Base-by-base conservation (phyloP, 306 rosid species). In the Vachellia collinsii region DNA sequence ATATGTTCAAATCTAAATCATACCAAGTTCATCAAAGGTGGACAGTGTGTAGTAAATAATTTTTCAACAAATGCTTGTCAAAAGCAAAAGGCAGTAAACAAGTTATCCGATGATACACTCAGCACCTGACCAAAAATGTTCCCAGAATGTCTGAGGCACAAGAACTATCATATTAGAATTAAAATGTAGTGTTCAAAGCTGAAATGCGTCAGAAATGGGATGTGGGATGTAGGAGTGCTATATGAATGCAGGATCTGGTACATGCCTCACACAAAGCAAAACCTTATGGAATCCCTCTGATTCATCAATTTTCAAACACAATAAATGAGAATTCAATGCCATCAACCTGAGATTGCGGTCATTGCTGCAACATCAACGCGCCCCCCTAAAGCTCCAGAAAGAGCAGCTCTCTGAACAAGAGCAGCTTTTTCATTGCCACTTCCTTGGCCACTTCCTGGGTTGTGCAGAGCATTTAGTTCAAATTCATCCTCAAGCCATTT, bases 401-500 rank as follows among this genome's bases (percentile, higher is more conserved):
- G 99, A 79, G 99, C 98, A 87, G 96, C 82, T 82, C 96, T 87
- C 85, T 91, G 98, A 84, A 90, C 68, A 74, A 93, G 80, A 82
- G 99, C 99, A 80, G 94, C 98, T 88, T 95, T 95, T 88, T 95
- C 99, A 80, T 91, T 93, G 77, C 99, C 93, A 86, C 90, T 93
- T 16, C 94, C 95, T 13, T 98, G 98, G 75, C 99, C 92, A 84
- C 91, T 93, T 17, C 94, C 95, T 13, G 99, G 98, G 75, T 91
- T 93, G 93, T 95, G 98, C 77, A 95, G 97, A 74, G 99, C 99
- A 88, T 93, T 93, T 84, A 95, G 89, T 81, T 95, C 99, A 84
- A 95, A 83, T 86, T 95, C 99, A 75, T 95, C 99, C 90, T 95
- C 99, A 42, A 95, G 98, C 99, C 99, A 95, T 87, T 95, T 95